Percentiles rank a stretch among this genome's conserved stretches.
These are phyloP conservation scores for Eucalyptus victrix DNA, from an alignment of 345 rosid species.

Conservation along the genomic window DNA sequence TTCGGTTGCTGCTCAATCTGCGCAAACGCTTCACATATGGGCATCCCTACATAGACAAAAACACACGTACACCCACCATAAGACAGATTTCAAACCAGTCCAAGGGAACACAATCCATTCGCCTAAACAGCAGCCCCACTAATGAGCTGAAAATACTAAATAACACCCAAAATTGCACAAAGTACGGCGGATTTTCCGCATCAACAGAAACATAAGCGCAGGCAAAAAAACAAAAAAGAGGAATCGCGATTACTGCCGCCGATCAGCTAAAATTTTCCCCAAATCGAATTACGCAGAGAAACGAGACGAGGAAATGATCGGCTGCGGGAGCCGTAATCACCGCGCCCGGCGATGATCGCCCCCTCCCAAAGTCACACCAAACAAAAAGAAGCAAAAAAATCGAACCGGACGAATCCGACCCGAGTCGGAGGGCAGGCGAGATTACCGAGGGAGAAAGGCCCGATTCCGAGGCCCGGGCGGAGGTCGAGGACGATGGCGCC, in stretches of 20 bases:
- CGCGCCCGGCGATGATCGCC: not conserved
- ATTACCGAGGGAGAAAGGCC: constrained; percentile 84
- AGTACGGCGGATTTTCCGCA: not conserved
- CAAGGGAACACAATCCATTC: not conserved
- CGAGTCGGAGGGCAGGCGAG: not conserved
- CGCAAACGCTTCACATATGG: constrained; percentile 85
- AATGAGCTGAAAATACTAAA: not conserved
- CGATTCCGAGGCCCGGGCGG: constrained; percentile 84
- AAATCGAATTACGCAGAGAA: not conserved
- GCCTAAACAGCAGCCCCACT: not conserved
- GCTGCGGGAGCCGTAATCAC: not conserved
- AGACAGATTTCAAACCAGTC: not conserved
- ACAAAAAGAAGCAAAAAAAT: not conserved
- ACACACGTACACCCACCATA: not conserved
- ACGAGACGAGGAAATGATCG: not conserved
- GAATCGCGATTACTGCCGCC: not conserved
- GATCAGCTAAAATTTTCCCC: not conserved
- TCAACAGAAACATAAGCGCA: not conserved
- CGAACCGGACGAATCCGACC: not conserved
- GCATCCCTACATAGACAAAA: constrained; percentile 53
- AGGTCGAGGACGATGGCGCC: constrained; percentile 94
- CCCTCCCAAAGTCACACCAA: not conserved
- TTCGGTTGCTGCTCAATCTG: constrained; percentile 92
- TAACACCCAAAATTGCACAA: not conserved
- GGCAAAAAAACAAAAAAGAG: too few relatives aligned